Conservation (phyloP, 2,329 filamentous ascomycete genomes). For the Aspergillus quadricinctus region DNA sequence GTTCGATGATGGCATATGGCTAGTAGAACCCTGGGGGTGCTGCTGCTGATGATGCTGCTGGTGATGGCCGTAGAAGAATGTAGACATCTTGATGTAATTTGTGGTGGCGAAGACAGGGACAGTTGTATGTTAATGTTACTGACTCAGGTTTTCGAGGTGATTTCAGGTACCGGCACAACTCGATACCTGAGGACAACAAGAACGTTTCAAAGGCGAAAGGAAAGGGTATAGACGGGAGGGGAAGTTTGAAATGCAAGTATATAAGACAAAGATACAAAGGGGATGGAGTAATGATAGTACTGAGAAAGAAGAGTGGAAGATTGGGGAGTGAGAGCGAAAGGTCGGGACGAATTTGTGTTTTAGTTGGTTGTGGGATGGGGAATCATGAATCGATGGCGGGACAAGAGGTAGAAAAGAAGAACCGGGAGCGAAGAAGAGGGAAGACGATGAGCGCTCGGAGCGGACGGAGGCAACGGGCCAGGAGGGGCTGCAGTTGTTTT, state of each 20-base stretch:
- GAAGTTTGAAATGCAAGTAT: constrained; percentile 16
- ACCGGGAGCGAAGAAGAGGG: constrained; percentile 17
- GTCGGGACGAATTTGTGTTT: constrained; percentile 15
- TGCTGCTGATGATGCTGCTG: constrained; percentile 38
- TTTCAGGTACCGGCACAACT: constrained; percentile 18
- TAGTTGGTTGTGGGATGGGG: constrained; percentile 21
- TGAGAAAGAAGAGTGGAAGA: constrained; percentile 8
- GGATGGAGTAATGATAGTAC: constrained; percentile 16
- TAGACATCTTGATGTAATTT: constrained; percentile 38
- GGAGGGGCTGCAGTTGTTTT: constrained; percentile 24
- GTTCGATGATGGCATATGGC: constrained; percentile 56
- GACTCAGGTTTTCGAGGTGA: constrained; percentile 17
- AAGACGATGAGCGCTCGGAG: constrained; percentile 13
- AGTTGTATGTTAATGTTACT: constrained; percentile 15
- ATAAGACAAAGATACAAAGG: constrained; percentile 15
- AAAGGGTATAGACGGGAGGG: constrained; percentile 19
- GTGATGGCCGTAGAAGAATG: constrained; percentile 45
- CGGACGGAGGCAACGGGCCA: constrained; percentile 22
- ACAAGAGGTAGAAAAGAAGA: constrained; percentile 22
- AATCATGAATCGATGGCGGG: constrained; percentile 22
- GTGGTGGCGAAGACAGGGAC: constrained; percentile 11
- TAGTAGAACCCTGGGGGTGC: constrained; percentile 47
- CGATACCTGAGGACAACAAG: constrained; percentile 10
- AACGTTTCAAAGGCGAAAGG: constrained; percentile 16
- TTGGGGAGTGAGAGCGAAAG: constrained; percentile 11